Evolutionary conservation across 2,329 filamentous ascomycete genomes (phyloP).

Genomic region (Colletotrichum camelliae): DNA sequence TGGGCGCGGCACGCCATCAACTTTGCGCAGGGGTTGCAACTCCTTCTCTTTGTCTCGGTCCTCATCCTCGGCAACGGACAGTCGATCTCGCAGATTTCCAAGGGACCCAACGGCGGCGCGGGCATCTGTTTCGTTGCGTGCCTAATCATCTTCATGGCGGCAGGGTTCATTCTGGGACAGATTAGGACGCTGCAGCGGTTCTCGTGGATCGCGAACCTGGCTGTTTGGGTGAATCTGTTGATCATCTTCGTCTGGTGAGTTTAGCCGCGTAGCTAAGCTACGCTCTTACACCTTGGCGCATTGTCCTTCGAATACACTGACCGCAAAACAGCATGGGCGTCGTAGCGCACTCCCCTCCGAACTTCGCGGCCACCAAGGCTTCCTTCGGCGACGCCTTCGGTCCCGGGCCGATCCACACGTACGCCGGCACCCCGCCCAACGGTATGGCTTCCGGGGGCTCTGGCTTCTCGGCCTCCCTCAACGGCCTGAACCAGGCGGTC

Average conservation of each 20-base stretch:
- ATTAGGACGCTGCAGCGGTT: constrained; percentile 60
- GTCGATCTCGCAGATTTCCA: constrained; percentile 57
- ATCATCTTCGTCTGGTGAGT: constrained; percentile 53
- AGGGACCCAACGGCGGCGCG: constrained; percentile 30
- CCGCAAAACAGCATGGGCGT: constrained; percentile 51
- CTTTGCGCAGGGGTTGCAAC: constrained; percentile 50
- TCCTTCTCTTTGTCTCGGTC: constrained; percentile 56
- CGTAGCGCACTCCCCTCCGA: constrained; percentile 52
- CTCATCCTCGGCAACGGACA: constrained; percentile 60
- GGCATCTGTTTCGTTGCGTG: constrained; percentile 59
- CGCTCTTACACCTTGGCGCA: background rate
- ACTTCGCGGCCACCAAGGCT: constrained; percentile 42
- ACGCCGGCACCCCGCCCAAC: constrained; percentile 41
- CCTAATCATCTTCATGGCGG: constrained; percentile 52
- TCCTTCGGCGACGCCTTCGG: constrained; percentile 34
- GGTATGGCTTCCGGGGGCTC: constrained; percentile 45
- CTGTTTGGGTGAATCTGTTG: constrained; percentile 61
- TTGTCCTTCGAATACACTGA: background rate
- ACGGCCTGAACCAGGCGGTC: constrained; percentile 40
- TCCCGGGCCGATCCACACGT: constrained; percentile 32
- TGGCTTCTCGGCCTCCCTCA: constrained; percentile 37
- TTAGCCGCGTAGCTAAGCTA: background rate
- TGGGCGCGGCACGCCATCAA: constrained; percentile 52
- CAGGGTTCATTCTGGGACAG: constrained; percentile 59
- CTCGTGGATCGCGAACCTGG: constrained; percentile 59